These are phyloP conservation scores for Magnaporthales sp. DNA, from an alignment of 2,329 filamentous ascomycete species.

Conservation along the genomic window DNA sequence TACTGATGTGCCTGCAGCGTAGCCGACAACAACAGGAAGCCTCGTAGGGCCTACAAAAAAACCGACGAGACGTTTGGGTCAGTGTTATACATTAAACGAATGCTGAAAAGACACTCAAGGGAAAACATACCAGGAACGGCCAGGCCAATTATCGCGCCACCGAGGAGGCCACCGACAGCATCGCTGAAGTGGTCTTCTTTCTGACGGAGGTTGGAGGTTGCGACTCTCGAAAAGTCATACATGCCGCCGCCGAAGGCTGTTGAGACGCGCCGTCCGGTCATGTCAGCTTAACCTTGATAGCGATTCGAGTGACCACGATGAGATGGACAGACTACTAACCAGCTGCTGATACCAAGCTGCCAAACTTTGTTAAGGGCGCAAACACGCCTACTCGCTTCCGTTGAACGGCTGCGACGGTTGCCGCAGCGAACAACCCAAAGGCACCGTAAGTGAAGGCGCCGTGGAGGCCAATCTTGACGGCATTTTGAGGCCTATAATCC, in stretches of 20 bases:
- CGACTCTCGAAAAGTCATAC: constrained; percentile 69
- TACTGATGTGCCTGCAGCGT: constrained; percentile 48
- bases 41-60: constrained; percentile 22
- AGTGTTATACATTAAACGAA: neutral
- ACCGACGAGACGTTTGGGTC: neutral
- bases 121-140: neutral
- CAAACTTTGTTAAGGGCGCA: constrained; percentile 72
- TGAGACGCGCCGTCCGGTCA: constrained; percentile 6
- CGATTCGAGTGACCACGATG: neutral
- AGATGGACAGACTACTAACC: constrained; percentile 35
- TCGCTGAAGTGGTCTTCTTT: constrained; percentile 74
- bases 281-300: neutral
- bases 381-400: constrained; percentile 74
- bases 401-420: constrained; percentile 75
- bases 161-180: constrained; percentile 66
- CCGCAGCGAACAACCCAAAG: constrained; percentile 43
- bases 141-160: constrained; percentile 59
- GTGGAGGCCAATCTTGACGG: constrained; percentile 45
- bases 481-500: constrained; percentile 39
- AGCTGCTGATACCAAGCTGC: constrained; percentile 29
- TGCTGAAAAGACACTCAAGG: neutral
- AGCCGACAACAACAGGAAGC: constrained; percentile 62
- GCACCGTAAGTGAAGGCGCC: constrained; percentile 46
- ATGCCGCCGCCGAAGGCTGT: constrained; percentile 64
- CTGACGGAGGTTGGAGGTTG: constrained; percentile 75